Evolutionary conservation across 2,329 filamentous ascomycete genomes (phyloP).

Genomic region (Cladosporium sp.): DNA sequence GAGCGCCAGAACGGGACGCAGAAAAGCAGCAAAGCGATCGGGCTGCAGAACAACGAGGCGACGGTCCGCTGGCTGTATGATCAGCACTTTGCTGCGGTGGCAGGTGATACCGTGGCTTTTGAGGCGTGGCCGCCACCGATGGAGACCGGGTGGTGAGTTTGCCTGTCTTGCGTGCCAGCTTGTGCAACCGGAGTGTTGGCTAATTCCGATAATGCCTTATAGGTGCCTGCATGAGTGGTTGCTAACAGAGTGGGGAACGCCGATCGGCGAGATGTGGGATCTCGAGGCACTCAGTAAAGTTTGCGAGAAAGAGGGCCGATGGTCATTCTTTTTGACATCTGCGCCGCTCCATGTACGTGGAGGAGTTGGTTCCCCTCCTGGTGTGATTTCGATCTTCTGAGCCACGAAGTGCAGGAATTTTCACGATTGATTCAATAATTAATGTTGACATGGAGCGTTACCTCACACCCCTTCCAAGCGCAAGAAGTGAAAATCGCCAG

Average conservation of each 20-base stretch:
- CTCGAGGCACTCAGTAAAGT: constrained; percentile 34
- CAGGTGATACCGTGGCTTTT: constrained; percentile 31
- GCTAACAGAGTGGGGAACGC: constrained; percentile 35
- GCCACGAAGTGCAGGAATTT: no score
- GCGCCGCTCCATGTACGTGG: constrained; percentile 38
- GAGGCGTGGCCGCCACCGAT: constrained; percentile 28
- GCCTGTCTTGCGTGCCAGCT: no score
- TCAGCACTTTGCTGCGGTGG: constrained; percentile 32
- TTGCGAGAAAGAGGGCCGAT: constrained; percentile 32
- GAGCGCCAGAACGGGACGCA: constrained; percentile 19
- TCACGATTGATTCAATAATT: no score
- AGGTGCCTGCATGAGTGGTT: constrained; percentile 32
- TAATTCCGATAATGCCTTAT: not conserved
- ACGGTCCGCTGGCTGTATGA: constrained; percentile 49
- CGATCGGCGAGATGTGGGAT: constrained; percentile 41
- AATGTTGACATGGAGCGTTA: no score
- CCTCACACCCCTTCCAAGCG: no score
- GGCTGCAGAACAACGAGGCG: constrained; percentile 44
- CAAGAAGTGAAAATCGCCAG: no score
- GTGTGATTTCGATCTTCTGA: constrained; percentile 32
- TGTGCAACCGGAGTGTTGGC: not conserved
- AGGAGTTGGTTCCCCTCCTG: constrained; percentile 23
- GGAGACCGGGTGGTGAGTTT: constrained; percentile 20
- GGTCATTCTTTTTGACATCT: constrained; percentile 39
- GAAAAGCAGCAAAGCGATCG: constrained; percentile 21